A percentile compares a stretch with the other conserved stretches of the same genome.
phyloP scores from a whole-genome alignment of 495 filamentous ascomycete species.

The Tuber calosporum region DNA sequence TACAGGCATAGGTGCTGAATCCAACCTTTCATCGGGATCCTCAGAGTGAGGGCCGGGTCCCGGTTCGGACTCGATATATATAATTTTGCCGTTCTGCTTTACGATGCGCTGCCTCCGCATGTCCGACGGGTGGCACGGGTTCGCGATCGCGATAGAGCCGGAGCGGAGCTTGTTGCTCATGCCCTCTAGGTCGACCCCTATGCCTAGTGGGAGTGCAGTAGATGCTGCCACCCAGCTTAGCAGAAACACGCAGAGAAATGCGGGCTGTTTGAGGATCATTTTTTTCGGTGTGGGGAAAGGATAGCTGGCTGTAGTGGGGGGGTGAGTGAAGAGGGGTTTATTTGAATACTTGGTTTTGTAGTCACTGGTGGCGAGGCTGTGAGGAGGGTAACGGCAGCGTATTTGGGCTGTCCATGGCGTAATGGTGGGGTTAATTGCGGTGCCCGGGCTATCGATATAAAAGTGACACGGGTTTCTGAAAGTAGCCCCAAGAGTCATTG shows the following conservation, averaged over 20 bases:
- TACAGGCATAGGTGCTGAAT: not conserved
- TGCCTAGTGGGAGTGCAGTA: not conserved
- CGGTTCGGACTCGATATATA: not conserved
- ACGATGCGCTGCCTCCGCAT: slow-evolving; percentile 15
- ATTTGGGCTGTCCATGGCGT: not conserved
- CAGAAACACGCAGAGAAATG: not conserved
- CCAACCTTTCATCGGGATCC: not conserved
- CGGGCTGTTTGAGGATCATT: not conserved
- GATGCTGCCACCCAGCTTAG: not conserved
- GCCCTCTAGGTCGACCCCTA: slow-evolving; percentile 23
- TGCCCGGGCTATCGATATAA: not conserved
- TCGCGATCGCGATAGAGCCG: slow-evolving; percentile 32
- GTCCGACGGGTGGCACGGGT: slow-evolving; percentile 25
- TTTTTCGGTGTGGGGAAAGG: not conserved
- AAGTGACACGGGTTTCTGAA: not conserved
- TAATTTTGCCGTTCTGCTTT: slow-evolving; percentile 19
- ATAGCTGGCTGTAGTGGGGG: not conserved
- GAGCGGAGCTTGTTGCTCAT: slow-evolving; percentile 36
- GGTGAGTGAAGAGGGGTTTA: not conserved
- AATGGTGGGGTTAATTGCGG: not conserved
- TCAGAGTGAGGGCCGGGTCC: not conserved
- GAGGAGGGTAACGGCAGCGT: not conserved
- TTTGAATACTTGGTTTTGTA: not conserved
- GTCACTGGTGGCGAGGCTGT: not conserved
- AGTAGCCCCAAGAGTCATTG: not conserved